phyloP scores from a whole-genome alignment of 2,329 filamentous ascomycete species.

The Colletotrichum kahawae region DNA sequence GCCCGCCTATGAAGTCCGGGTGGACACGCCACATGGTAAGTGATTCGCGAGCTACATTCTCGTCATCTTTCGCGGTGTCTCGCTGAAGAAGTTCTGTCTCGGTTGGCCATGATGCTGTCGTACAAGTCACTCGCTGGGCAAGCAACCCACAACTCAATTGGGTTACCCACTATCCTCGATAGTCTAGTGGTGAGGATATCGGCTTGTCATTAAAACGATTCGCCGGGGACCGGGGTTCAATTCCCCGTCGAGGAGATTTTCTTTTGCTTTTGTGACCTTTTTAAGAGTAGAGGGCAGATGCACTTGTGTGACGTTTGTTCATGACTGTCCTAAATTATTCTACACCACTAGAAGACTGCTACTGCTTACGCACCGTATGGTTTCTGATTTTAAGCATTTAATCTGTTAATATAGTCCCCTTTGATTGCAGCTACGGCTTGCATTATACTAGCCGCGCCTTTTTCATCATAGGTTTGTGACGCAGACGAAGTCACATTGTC shows the following conservation, averaged over 20 bases:
- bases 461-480: too few relatives aligned
- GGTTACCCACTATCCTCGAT: not conserved
- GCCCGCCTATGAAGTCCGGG: rapidly evolving
- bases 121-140: not conserved
- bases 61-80: not conserved
- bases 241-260: not conserved
- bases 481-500: too few relatives aligned
- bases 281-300: not conserved
- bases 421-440: too few relatives aligned
- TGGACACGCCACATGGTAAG: not conserved
- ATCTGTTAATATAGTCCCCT: too few relatives aligned
- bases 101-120: not conserved
- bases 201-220: not conserved
- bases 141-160: not conserved
- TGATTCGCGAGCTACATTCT: not conserved
- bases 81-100: not conserved
- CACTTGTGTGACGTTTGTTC: not conserved
- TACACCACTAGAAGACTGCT: too few relatives aligned
- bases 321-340: too few relatives aligned
- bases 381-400: too few relatives aligned
- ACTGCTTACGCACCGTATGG: too few relatives aligned
- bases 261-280: not conserved
- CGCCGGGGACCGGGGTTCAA: not conserved
- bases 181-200: not conserved
- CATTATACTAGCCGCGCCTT: too few relatives aligned